Base-by-base conservation (phyloP, 2,329 filamentous ascomycete genomes). In the Aureobasidium sp. region DNA sequence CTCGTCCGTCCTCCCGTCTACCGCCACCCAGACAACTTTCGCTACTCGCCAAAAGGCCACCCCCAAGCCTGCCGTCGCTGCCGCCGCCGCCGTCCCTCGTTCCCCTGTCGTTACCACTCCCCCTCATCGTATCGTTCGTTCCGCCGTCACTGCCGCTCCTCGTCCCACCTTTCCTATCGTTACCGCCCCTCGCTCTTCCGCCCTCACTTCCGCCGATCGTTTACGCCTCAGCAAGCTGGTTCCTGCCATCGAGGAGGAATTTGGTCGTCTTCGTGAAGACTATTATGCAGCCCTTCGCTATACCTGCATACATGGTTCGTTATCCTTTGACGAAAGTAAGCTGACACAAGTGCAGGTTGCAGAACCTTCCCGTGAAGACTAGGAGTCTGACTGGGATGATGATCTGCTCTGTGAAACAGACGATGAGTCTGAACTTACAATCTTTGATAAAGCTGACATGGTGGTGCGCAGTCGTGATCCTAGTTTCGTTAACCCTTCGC, bases 361-460 rank as follows among this genome's bases (percentile, higher is more conserved):
- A 34, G 22, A 39, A 14, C 14, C 34, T 6, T 4, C 2, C 29
- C 42, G 1, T 9, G 55, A 58, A 31, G 55, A 58, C 42, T 58
- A 58, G 55, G 55, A 47, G 34, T 48, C 55, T 9, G 55, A 58
- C n/a, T 58, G 55, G 55, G 36, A 41, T 15, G 52, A 56, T 11
- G 45, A 44, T 37, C 31, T 58, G 34, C 52, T 58, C 8, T 27
- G 39, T 4, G 29, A 39, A 6, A 25, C 55, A 2, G 41, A 37
- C 12, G 25, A 36, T 8, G 55, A 58, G 37, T 7, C 5, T 42
- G 55, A 58, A 27, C 1, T 8, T 3, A 34, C 52, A 5, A 7
- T 42, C 39, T 34, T 31, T 22, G 20, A 42, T 25, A 27, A 17
- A 3, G 14, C 34, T 34, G 15, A 41, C 25, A 25, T 39, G 34